phyloP scores from a whole-genome alignment of 2,329 filamentous ascomycete genomes.

The Fusarium sp. region DNA sequence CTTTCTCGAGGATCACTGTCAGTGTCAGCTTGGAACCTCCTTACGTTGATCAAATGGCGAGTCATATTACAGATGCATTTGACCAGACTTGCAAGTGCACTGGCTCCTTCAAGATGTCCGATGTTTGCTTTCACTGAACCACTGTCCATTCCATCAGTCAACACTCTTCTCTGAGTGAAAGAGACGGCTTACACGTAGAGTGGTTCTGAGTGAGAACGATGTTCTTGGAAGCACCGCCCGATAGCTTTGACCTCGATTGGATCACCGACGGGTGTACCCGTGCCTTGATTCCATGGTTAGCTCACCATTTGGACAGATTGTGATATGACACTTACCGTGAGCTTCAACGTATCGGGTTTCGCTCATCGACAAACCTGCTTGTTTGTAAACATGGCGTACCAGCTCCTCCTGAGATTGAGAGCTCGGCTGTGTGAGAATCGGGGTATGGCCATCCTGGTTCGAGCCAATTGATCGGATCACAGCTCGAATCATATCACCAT shows the following conservation, averaged over 20 bases:
- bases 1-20: conserved; percentile 3
- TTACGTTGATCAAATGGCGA: too few relatives aligned
- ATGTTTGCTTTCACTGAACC: conserved; percentile 13
- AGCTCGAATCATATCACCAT: conserved; percentile 52
- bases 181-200: not conserved
- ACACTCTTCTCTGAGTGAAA: rapidly evolving
- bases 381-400: conserved; percentile 45
- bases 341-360: conserved; percentile 48
- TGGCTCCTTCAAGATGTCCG: conserved; percentile 3
- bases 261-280: conserved; percentile 7
- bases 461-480: conserved; percentile 45
- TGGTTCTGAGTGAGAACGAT: not conserved
- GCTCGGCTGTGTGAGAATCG: conserved; percentile 49
- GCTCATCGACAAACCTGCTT: conserved; percentile 40
- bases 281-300: not conserved
- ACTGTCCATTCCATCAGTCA: not conserved
- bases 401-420: conserved; percentile 28
- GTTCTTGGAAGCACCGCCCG: not conserved
- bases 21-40: too few relatives aligned
- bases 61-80: conserved; percentile 17
- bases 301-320: rapidly evolving
- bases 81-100: conserved; percentile 2
- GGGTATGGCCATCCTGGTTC: conserved; percentile 55
- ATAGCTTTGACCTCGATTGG: conserved; percentile 11
- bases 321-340: conserved; percentile 24